A percentile compares a stretch with the other conserved stretches of the same genome.
Conservation (phyloP, 176 grass and related monocot genomes). For the Microstegium vimineum region DNA sequence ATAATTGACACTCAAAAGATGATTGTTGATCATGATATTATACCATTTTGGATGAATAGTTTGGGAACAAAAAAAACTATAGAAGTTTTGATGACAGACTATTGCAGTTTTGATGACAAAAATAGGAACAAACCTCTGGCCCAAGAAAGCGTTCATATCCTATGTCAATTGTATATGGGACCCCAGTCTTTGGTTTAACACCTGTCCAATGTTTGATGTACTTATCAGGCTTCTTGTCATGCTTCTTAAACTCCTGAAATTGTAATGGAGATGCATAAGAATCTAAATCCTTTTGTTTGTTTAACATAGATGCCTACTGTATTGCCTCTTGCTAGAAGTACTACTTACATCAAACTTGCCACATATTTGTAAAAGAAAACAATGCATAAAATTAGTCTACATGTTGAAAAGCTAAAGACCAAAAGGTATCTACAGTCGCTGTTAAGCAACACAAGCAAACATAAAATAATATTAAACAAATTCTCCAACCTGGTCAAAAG, state of each 20-base stretch:
- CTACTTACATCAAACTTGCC: constrained; percentile 13
- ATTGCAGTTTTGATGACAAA: neutral
- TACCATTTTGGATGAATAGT: neutral
- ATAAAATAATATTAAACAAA: constrained; percentile 15
- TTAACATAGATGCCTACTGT: neutral
- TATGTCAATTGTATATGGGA: constrained; percentile 87
- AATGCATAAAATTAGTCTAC: constrained; percentile 3
- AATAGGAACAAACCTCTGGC: constrained; percentile 74
- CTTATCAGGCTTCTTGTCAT: constrained; percentile 88
- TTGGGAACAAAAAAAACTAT: neutral
- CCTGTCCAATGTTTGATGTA: constrained; percentile 86
- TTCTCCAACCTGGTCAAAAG: neutral
- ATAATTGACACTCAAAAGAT: neutral
- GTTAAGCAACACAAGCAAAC: neutral
- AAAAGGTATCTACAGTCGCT: neutral
- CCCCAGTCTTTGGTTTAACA: constrained; percentile 82
- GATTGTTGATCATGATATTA: neutral
- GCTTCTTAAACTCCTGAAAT: constrained; percentile 84
- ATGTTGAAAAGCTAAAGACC: constrained; percentile 10
- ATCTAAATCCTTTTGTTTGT: neutral
- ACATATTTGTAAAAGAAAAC: neutral
- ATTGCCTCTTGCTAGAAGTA: neutral
- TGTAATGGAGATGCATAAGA: constrained; percentile 21
- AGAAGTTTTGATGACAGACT: neutral
- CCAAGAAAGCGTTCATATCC: constrained; percentile 99